Evolutionary conservation across 164 flowering plant species (phyloP).

Genomic region (Paratinospora sagittata): DNA sequence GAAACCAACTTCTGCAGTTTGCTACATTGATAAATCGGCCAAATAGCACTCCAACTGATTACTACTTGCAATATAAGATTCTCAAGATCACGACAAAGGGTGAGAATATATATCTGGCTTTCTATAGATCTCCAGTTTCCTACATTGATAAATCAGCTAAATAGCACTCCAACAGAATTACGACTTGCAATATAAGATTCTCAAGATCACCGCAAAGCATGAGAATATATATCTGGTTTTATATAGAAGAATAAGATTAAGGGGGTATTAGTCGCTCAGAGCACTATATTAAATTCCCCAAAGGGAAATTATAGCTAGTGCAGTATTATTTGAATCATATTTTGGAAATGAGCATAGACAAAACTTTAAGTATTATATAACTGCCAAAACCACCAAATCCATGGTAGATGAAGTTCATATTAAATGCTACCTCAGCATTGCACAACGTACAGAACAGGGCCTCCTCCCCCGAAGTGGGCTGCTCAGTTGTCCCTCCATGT

Average conservation of each 20-base stretch:
- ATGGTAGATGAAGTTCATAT: not conserved
- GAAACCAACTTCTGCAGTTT: not conserved
- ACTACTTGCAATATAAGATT: not conserved
- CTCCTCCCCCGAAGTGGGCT: constrained; percentile 52
- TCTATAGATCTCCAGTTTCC: not conserved
- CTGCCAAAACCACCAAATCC: not conserved
- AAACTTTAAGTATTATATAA: not conserved
- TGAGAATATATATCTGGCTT: no score
- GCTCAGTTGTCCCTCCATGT: constrained; percentile 37
- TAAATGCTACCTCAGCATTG: constrained; percentile 75
- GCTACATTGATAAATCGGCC: no score
- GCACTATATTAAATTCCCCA: not conserved
- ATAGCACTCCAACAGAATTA: not conserved
- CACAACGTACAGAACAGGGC: constrained; percentile 95
- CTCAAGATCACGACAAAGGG: no score
- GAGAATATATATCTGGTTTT: not conserved
- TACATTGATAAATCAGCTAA: not conserved
- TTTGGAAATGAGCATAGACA: no score
- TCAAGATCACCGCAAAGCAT: not conserved
- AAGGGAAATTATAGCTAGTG: not conserved
- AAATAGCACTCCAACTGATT: no score
- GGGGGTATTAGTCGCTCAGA: not conserved
- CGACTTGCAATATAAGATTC: not conserved
- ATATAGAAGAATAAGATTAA: not conserved
- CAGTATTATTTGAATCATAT: not conserved